Percentiles rank a stretch among this genome's conserved stretches.
phyloP scores from a whole-genome alignment of 495 filamentous ascomycete genomes.

The Aspergillus heteromorphus region DNA sequence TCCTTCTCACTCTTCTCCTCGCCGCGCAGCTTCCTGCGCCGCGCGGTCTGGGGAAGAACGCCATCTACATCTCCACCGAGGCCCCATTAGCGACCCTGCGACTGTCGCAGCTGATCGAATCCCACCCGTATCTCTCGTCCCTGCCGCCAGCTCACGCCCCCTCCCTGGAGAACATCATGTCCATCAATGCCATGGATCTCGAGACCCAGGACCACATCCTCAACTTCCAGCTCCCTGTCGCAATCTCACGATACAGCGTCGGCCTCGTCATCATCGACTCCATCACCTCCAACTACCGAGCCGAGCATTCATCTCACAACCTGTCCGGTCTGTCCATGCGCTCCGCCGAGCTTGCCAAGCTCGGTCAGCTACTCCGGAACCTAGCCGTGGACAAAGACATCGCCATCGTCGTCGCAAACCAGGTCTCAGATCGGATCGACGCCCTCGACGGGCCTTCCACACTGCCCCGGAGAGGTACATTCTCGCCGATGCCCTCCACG shows the following conservation, averaged over 20 bases:
- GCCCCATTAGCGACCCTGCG: constrained; percentile 74
- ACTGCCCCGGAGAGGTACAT: constrained; percentile 5
- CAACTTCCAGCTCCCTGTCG: constrained; percentile 81
- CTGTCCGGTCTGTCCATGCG: constrained; percentile 41
- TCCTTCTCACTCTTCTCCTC: constrained; percentile 81
- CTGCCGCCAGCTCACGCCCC: constrained; percentile 47
- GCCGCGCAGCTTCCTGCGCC: constrained; percentile 73
- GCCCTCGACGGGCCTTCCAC: constrained; percentile 10
- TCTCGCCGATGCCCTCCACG: constrained; percentile 13
- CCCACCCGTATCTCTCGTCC: constrained; percentile 54
- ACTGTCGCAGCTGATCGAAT: constrained; percentile 68
- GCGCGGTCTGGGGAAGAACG: constrained; percentile 59
- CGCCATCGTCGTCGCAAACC: constrained; percentile 88
- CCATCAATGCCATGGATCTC: constrained; percentile 82
- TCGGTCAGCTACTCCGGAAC: constrained; percentile 71
- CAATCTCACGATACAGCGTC: constrained; percentile 66
- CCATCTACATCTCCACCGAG: constrained; percentile 96
- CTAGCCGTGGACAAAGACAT: constrained; percentile 66
- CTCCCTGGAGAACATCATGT: constrained; percentile 64
- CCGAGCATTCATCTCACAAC: constrained; percentile 56
- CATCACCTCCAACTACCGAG: constrained; percentile 90
- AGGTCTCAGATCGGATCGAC: constrained; percentile 86
- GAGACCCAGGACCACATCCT: constrained; percentile 95
- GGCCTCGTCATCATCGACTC: constrained; percentile 84
- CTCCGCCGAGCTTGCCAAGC: constrained; percentile 61